phyloP scores from a whole-genome alignment of 495 filamentous ascomycete genomes.

The Penicillium coprophilum region DNA sequence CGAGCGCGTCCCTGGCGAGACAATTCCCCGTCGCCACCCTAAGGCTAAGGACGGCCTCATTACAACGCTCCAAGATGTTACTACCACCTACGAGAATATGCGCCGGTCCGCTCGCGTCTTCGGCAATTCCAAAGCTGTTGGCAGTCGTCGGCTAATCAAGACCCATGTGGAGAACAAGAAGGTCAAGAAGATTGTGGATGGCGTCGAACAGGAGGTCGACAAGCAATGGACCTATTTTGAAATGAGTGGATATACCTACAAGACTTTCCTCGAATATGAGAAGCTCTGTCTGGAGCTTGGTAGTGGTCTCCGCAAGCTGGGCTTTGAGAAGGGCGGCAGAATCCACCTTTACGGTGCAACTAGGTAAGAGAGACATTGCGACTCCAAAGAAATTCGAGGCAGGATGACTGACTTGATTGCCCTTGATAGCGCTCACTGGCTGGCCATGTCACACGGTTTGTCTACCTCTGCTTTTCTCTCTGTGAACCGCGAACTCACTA shows the following conservation, averaged over 20 bases:
- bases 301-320: conserved; percentile 74
- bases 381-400: background rate
- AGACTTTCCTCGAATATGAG: conserved; percentile 88
- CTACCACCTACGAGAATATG: conserved; percentile 86
- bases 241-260: conserved; percentile 81
- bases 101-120: conserved; percentile 73
- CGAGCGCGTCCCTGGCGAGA: conserved; percentile 78
- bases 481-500: background rate
- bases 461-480: conserved; percentile 3
- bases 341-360: conserved; percentile 91
- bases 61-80: conserved; percentile 65
- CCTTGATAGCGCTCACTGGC: conserved; percentile 63
- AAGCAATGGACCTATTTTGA: conserved; percentile 98
- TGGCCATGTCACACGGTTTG: conserved; percentile 68
- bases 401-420: conserved; percentile 11
- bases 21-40: conserved; percentile 81
- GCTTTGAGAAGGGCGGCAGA: conserved; percentile 67
- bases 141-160: conserved; percentile 74
- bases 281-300: conserved; percentile 70
- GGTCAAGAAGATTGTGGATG: conserved; percentile 94
- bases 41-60: conserved; percentile 67
- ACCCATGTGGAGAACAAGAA: conserved; percentile 92
- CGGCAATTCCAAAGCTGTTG: conserved; percentile 86
- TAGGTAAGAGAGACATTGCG: conserved; percentile 45
- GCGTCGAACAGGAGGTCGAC: conserved; percentile 82